A percentile compares a stretch with the other conserved stretches of the same genome.
phyloP scores from a whole-genome alignment of 495 filamentous ascomycete species.

The Talaromyces ruber region DNA sequence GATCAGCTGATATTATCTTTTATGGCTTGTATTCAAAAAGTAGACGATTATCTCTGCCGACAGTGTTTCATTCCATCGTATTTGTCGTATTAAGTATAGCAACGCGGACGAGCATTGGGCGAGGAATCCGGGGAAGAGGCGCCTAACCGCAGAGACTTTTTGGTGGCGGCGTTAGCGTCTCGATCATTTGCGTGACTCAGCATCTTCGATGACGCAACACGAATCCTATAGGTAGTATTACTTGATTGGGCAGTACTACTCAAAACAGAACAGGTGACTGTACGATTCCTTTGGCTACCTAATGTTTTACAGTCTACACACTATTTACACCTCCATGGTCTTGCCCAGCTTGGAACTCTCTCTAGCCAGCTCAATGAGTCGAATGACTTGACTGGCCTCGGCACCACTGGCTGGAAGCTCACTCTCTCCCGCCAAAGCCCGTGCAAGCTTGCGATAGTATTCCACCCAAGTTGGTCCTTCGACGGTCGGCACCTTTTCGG shows the following conservation, averaged over 20 bases:
- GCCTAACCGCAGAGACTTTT: background rate
- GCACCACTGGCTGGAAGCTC: conserved; percentile 62
- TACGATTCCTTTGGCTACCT: background rate
- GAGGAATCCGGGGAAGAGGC: background rate
- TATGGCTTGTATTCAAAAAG: background rate
- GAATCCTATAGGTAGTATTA: too few relatives aligned
- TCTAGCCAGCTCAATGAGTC: conserved; percentile 62
- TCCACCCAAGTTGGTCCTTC: conserved; percentile 62
- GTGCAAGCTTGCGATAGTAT: conserved; percentile 63
- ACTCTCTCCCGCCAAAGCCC: conserved; percentile 54
- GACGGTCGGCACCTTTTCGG: conserved; percentile 47
- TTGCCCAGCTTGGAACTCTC: conserved; percentile 58
- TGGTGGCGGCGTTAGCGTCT: background rate
- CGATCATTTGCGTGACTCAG: background rate
- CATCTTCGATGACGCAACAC: background rate
- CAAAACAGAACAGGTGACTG: background rate
- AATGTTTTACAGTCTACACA: background rate
- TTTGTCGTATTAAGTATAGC: background rate
- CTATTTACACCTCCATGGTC: conserved; percentile 37
- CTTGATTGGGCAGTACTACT: too few relatives aligned
- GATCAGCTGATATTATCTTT: background rate
- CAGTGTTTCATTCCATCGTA: background rate
- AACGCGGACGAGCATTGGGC: background rate
- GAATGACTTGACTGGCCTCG: conserved; percentile 63
- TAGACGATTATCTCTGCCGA: background rate